Evolutionary conservation across 345 rosid species (phyloP).

Genomic region (Citrus mangshanensis): DNA sequence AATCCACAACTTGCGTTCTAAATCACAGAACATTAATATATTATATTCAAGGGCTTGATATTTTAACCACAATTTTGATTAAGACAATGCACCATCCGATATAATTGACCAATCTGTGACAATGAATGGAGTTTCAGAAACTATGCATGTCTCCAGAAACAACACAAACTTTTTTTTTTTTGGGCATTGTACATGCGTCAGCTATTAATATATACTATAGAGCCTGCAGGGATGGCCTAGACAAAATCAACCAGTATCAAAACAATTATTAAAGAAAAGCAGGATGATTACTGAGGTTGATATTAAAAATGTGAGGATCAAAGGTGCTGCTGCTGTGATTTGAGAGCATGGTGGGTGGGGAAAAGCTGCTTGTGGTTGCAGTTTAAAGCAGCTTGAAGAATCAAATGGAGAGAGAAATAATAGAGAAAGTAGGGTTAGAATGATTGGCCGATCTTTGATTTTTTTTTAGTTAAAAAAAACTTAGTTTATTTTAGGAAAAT

Average conservation of each 20-base stretch:
- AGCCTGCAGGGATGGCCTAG: neutral
- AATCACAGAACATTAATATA: neutral
- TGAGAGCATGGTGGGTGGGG: constrained; percentile 4
- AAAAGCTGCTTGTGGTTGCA: constrained; percentile 1
- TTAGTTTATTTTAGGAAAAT: accelerated
- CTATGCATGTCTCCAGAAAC: neutral
- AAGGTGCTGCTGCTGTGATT: neutral
- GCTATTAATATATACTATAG: neutral
- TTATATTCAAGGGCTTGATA: neutral
- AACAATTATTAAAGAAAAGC: neutral
- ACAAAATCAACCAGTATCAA: neutral
- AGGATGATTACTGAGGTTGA: neutral
- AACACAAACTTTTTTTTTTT: neutral
- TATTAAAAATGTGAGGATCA: neutral
- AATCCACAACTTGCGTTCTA: neutral
- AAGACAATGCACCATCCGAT: neutral
- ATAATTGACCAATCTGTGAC: neutral
- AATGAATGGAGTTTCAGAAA: neutral
- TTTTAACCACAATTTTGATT: neutral
- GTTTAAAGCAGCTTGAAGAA: neutral
- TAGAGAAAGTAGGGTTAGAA: neutral
- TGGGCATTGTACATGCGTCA: neutral
- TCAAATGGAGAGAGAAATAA: neutral
- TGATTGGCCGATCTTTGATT: neutral
- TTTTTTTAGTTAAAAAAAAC: no score